Evolutionary conservation across 2,329 filamentous ascomycete species (phyloP).

Genomic region (Penicillium oxalicum): DNA sequence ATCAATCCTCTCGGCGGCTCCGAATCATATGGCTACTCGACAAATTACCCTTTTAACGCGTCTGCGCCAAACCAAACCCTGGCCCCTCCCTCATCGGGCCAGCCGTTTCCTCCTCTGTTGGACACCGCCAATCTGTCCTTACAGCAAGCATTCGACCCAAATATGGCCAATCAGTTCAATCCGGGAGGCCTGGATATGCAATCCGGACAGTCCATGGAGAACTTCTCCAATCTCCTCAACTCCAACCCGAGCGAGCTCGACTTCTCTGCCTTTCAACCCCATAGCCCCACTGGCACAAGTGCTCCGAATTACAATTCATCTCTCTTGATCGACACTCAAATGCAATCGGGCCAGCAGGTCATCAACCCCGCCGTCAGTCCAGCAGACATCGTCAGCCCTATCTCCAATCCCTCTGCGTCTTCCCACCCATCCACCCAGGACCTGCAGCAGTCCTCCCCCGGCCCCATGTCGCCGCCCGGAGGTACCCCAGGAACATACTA

Average conservation of each 20-base stretch:
- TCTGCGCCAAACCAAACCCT: slow-evolving; percentile 27
- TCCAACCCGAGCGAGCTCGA: slow-evolving; percentile 35
- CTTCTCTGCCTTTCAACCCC: slow-evolving; percentile 35
- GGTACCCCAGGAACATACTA: slow-evolving; percentile 49
- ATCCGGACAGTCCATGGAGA: slow-evolving; percentile 29
- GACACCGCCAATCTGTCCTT: slow-evolving; percentile 27
- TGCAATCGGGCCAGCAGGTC: slow-evolving; percentile 30
- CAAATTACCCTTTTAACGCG: slow-evolving; percentile 29
- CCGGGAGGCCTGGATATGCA: slow-evolving; percentile 24
- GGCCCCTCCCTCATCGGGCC: slow-evolving; percentile 26
- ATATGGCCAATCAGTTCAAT: slow-evolving; percentile 32
- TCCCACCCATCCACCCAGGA: slow-evolving; percentile 53
- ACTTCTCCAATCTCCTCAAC: slow-evolving; percentile 36
- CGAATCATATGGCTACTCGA: slow-evolving; percentile 33
- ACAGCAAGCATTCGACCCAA: slow-evolving; percentile 35
- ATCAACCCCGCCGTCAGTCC: slow-evolving; percentile 43
- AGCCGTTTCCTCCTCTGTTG: slow-evolving; percentile 25
- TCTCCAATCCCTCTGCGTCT: slow-evolving; percentile 49
- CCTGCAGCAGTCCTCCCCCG: slow-evolving; percentile 47
- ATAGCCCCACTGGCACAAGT: slow-evolving; percentile 25
- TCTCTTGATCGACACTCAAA: slow-evolving; percentile 38
- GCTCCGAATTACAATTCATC: slow-evolving; percentile 35
- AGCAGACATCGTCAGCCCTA: slow-evolving; percentile 42
- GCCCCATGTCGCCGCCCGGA: slow-evolving; percentile 50
- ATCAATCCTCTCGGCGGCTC: slow-evolving; percentile 24